Conservation (phyloP, 208 protist species). For the Leishmania tarentolae region DNA sequence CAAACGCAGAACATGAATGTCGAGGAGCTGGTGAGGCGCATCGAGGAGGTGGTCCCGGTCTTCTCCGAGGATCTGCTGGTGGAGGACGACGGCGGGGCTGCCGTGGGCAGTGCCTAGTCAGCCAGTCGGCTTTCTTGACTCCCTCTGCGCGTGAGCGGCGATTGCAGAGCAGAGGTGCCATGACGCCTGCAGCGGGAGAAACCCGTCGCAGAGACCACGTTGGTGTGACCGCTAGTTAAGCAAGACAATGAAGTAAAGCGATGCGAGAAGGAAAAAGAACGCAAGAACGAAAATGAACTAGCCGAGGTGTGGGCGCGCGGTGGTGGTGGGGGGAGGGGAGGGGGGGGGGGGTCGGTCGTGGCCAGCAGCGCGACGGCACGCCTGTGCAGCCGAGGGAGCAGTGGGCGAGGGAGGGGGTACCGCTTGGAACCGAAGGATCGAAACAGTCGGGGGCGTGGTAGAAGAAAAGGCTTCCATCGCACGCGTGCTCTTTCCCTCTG, state of each 20-base stretch:
- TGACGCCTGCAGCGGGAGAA: not conserved
- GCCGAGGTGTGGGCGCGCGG: not conserved
- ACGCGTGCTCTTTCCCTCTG: not conserved
- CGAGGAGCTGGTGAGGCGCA: constrained; percentile 58
- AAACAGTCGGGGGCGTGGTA: not conserved
- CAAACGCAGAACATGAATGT: constrained; percentile 48
- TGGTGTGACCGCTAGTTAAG: not conserved
- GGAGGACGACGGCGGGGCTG: constrained; percentile 42
- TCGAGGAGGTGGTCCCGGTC: constrained; percentile 82
- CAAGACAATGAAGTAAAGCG: not conserved
- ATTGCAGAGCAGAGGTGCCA: not conserved
- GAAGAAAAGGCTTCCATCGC: not conserved
- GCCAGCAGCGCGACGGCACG: not conserved
- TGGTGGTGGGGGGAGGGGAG: too few relatives aligned
- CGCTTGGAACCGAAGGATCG: not conserved
- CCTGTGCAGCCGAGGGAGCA: not conserved
- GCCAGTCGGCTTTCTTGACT: not conserved
- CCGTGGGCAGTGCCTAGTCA: not conserved
- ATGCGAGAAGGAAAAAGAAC: not conserved
- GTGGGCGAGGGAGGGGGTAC: not conserved
- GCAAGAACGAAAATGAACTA: not conserved
- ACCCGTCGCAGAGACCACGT: not conserved
- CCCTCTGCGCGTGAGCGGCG: not conserved
- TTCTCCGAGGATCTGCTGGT: constrained; percentile 85
- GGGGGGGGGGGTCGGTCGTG: too few relatives aligned